These are phyloP conservation scores for Carallia brachiata DNA, from an alignment of 345 rosid species.

Conservation along the genomic window DNA sequence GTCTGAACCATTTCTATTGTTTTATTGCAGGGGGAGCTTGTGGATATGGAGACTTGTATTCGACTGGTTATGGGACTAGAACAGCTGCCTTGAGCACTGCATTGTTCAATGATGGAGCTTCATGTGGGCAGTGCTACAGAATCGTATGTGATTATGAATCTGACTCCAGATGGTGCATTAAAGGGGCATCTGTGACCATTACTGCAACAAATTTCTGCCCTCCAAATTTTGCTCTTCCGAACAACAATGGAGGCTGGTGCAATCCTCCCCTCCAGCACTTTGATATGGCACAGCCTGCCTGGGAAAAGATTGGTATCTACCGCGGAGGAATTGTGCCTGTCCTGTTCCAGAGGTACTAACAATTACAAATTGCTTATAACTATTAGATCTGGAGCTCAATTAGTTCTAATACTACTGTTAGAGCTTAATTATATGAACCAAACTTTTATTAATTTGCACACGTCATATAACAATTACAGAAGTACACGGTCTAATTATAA, in stretches of 20 bases:
- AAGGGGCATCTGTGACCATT: conserved; percentile 20
- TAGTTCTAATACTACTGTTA: no score
- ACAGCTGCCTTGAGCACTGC: conserved; percentile 36
- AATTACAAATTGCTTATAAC: no score
- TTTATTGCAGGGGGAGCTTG: conserved; percentile 29
- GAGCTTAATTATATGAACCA: no score
- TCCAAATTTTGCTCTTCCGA: conserved; percentile 53
- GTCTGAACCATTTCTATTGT: background rate
- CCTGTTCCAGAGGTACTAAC: conserved; percentile 59
- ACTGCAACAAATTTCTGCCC: conserved; percentile 38
- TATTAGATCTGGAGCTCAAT: no score
- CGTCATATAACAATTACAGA: no score
- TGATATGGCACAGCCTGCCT: conserved; percentile 93
- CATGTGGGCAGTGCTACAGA: conserved; percentile 27
- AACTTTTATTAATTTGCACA: no score
- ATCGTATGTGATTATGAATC: conserved; percentile 25
- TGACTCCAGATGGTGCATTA: conserved; percentile 30
- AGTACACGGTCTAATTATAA: no score
- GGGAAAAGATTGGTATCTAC: conserved; percentile 85
- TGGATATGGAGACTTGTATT: conserved; percentile 32
- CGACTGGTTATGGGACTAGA: conserved; percentile 29
- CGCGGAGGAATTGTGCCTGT: conserved; percentile 88
- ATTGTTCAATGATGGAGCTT: conserved; percentile 30
- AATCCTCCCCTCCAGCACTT: conserved; percentile 93
- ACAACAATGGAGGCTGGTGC: conserved; percentile 93